Percentiles rank a stretch among this genome's conserved stretches.
These are phyloP conservation scores for Tephrocybe sp. DNA, from an alignment of 768 basidiomycete species.

Conservation along the genomic window DNA sequence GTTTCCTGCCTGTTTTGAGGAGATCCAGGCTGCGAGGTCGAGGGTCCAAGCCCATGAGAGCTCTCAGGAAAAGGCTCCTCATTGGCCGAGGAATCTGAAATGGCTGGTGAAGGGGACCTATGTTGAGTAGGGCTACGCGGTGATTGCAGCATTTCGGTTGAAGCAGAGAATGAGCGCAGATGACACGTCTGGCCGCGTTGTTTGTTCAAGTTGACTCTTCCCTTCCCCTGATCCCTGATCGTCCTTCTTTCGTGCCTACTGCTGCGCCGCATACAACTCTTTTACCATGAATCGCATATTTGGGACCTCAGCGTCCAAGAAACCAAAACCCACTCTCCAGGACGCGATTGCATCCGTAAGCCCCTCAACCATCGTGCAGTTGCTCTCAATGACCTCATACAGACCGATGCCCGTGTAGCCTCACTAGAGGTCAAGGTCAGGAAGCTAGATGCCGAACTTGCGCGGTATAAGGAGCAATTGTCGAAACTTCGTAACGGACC, in stretches of 20 bases:
- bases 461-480: conserved; percentile 95
- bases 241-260: too few relatives aligned
- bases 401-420: conserved; percentile 88
- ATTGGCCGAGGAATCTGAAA: conserved; percentile 30
- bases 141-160: conserved; percentile 12
- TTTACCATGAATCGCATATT: conserved; percentile 77
- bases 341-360: conserved; percentile 92
- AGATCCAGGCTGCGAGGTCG: conserved; percentile 14
- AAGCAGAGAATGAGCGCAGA: neutral
- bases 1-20: conserved; percentile 11
- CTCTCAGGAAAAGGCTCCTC: conserved; percentile 22
- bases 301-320: conserved; percentile 70
- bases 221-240: neutral
- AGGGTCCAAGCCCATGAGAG: conserved; percentile 14
- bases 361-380: conserved; percentile 13
- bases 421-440: conserved; percentile 95
- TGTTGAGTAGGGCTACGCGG: conserved; percentile 1
- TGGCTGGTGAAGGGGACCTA: conserved; percentile 15
- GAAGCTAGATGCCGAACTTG: conserved; percentile 93
- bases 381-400: conserved; percentile 11
- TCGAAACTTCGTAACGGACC: conserved; percentile 89
- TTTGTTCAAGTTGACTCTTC: conserved; percentile 7
- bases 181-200: conserved; percentile 12
- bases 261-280: conserved; percentile 3
- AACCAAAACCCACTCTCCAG: conserved; percentile 81